phyloP scores from a whole-genome alignment of 352 stramenopile species.

The Phytophthora cajani region DNA sequence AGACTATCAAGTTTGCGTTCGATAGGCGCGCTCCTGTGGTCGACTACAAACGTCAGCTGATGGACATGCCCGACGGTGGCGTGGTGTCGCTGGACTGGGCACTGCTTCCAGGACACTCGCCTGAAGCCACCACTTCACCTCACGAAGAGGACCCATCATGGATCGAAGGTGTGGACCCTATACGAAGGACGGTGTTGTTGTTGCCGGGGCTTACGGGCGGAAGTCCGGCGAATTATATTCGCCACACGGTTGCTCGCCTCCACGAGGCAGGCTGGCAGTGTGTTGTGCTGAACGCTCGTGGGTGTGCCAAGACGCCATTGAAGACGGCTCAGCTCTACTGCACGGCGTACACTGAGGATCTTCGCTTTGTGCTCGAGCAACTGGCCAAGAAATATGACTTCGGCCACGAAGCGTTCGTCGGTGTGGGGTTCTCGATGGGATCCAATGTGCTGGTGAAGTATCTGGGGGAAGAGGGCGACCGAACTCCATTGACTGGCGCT shows the following conservation, averaged over 20 bases:
- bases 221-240: constrained; percentile 73
- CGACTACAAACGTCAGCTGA: constrained; percentile 61
- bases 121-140: constrained; percentile 10
- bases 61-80: constrained; percentile 68
- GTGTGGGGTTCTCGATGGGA: constrained; percentile 73
- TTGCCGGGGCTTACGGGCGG: constrained; percentile 64
- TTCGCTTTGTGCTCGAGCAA: constrained; percentile 50
- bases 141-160: constrained; percentile 11
- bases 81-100: constrained; percentile 77
- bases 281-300: constrained; percentile 72
- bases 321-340: constrained; percentile 65
- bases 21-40: constrained; percentile 13
- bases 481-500: constrained; percentile 44
- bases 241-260: constrained; percentile 50
- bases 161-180: constrained; percentile 38
- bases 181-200: constrained; percentile 51
- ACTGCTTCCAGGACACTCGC: constrained; percentile 19
- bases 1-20: constrained; percentile 54
- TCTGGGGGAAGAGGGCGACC: constrained; percentile 61
- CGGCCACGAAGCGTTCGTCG: constrained; percentile 46
- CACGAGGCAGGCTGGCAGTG: constrained; percentile 58
- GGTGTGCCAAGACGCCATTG: constrained; percentile 64
- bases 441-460: constrained; percentile 83
- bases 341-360: constrained; percentile 67
- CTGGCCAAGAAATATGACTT: constrained; percentile 53